Base-by-base conservation (phyloP, 106 monocot genomes). In the Dendrobium catenatum region DNA sequence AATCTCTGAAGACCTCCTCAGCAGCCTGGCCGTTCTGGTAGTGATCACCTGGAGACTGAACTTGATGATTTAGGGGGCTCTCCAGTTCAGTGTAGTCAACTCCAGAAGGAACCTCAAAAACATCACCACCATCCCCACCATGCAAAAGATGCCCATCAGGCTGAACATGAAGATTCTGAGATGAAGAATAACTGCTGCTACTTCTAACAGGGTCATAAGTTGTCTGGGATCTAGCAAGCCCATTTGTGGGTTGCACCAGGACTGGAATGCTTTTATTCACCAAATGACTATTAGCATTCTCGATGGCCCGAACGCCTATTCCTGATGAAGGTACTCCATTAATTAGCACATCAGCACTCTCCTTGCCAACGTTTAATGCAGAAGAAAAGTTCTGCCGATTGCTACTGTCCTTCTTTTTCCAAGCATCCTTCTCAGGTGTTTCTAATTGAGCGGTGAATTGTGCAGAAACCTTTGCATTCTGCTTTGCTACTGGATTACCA, bases 1-100 rank as follows among this genome's bases (percentile, higher is more conserved):
- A 88, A 72, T 97, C 92, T 11, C 79, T 77, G 74, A 92, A 79
- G 80, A 87, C 86, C 18, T 94, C 92, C 46, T 89, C 90, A 77
- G 78, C 78, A 3, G 89, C 92, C 81, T 84, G 79, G 64, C 86
- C 86, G 77, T 88, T 85, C 33, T 75, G 85, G 22, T 84, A 67
- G 22, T 48, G 74, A 6, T 82, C 93, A 72, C 80, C 86, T 72
- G 27, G 29, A 82, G 42, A 83, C 70, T 82, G 80, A 46, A 77
- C 27, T 20, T 80, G 77, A 26, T 73, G 83, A 84, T 20, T 70
- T 18, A 9, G 75, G 19, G 55, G 75, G 55, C 51, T 56, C 19
- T 70, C 78, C 37, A 76, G 51, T 31, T 27, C 26, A 72, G 11
- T 37, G 33, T 72, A 31, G 33, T 13, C 31, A 72, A 72, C 2